These are phyloP conservation scores for Paramyrothecium sp. DNA, from an alignment of 2,329 filamentous ascomycete genomes.

Conservation along the genomic window DNA sequence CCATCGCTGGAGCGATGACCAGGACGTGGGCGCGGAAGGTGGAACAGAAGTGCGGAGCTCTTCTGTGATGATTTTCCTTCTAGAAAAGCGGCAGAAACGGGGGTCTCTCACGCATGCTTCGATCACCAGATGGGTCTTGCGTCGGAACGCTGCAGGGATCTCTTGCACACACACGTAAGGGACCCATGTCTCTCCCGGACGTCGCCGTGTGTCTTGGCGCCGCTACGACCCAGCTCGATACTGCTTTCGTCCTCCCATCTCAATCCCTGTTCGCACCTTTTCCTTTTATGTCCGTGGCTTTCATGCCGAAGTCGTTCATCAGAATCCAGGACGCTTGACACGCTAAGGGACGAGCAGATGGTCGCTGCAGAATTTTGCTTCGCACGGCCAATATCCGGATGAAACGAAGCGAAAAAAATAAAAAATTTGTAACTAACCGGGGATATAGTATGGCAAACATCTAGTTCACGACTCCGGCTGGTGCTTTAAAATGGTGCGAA, in stretches of 20 bases:
- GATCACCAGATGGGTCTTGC: not conserved
- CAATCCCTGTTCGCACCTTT: not conserved
- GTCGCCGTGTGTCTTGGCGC: not conserved
- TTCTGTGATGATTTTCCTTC: conserved; percentile 13
- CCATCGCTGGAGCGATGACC: too few species aligned
- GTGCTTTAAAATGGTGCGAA: not conserved
- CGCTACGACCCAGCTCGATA: not conserved
- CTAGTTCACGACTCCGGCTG: not conserved
- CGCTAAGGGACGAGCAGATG: not conserved
- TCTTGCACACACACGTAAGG: not conserved
- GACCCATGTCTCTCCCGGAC: not conserved
- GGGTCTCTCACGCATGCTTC: not conserved
- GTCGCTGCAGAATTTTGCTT: not conserved
- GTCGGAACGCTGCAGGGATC: not conserved
- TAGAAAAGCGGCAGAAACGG: conserved; percentile 29
- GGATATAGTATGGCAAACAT: not conserved
- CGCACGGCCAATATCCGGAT: not conserved
- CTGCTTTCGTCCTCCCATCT: not conserved
- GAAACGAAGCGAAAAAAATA: not conserved
- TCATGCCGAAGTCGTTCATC: not conserved
- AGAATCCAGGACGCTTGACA: not conserved
- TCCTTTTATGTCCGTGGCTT: too few species aligned
- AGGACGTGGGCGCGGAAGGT: too few species aligned
- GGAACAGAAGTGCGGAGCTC: not conserved
- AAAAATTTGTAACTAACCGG: not conserved